Evolutionary conservation across 495 filamentous ascomycete species (phyloP).

Genomic region (Podospora australis): DNA sequence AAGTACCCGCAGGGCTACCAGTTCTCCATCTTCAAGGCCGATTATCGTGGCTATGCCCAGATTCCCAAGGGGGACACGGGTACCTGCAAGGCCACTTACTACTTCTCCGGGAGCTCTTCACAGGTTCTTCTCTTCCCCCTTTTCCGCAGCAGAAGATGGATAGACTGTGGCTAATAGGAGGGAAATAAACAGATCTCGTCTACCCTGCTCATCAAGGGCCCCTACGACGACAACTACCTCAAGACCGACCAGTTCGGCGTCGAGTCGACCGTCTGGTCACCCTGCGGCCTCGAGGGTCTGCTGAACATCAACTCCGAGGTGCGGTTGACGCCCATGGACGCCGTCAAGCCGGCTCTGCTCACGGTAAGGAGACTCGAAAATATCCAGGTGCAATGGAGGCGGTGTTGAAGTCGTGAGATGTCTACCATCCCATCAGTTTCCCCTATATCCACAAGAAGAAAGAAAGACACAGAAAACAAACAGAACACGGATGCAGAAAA

Average conservation of each 20-base stretch:
- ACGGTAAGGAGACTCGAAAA: constrained; percentile 20
- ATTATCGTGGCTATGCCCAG: constrained; percentile 44
- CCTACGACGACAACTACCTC: constrained; percentile 31
- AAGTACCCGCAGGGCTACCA: constrained; percentile 46
- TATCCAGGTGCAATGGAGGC: constrained; percentile 11
- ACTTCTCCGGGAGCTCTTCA: constrained; percentile 39
- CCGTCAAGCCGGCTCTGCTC: constrained; percentile 13
- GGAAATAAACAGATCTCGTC: constrained; percentile 20
- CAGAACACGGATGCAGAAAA: neutral
- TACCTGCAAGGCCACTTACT: constrained; percentile 45
- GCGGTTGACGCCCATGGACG: constrained; percentile 22
- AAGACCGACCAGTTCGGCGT: constrained; percentile 33
- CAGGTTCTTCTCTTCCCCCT: constrained; percentile 10
- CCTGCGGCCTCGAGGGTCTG: constrained; percentile 32
- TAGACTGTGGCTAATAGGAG: neutral
- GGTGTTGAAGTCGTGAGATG: neutral
- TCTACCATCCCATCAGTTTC: neutral
- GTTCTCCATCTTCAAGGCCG: constrained; percentile 45
- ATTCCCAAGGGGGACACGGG: constrained; percentile 39
- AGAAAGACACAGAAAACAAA: neutral
- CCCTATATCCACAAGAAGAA: neutral
- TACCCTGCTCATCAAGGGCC: constrained; percentile 30
- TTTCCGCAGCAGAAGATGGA: neutral
- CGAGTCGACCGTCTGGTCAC: constrained; percentile 37
- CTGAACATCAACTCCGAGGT: constrained; percentile 42